Evolutionary conservation across 192 early-diverging fungal genomes (phyloP).

Genomic region (Coemansia sp.): DNA sequence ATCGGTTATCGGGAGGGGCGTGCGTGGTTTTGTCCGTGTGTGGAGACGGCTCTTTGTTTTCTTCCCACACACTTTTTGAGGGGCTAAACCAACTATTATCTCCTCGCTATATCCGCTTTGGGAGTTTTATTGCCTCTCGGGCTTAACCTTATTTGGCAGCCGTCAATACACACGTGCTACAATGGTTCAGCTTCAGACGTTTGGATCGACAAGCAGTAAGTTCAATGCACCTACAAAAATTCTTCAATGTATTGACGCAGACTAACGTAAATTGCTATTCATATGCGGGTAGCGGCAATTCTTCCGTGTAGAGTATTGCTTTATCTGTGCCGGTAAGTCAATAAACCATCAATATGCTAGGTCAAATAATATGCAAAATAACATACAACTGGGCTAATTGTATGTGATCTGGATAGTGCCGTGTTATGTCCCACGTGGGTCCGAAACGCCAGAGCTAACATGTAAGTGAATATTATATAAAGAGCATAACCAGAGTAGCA

Average conservation of each 20-base stretch:
- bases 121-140: neutral
- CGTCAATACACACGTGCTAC: neutral
- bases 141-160: neutral
- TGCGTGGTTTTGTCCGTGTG: too few species aligned
- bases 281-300: neutral
- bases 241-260: neutral
- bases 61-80: conserved; percentile 1
- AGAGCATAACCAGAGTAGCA: neutral
- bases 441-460: conserved; percentile 24
- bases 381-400: neutral
- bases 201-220: conserved; percentile 44
- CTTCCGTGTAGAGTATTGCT: conserved; percentile 45
- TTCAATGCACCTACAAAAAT: neutral
- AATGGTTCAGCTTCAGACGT: conserved; percentile 33
- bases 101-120: neutral
- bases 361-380: neutral
- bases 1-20: too few species aligned
- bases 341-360: neutral
- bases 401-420: conserved; percentile 23
- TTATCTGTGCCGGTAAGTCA: conserved; percentile 48
- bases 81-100: neutral
- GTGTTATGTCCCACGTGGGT: conserved; percentile 34
- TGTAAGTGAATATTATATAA: conserved; percentile 21
- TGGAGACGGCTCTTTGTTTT: neutral
- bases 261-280: neutral